Percentiles rank a stretch among this genome's conserved stretches.
These are phyloP conservation scores for Alternaria sp. DNA, from an alignment of 2,329 filamentous ascomycete genomes.

Conservation along the genomic window DNA sequence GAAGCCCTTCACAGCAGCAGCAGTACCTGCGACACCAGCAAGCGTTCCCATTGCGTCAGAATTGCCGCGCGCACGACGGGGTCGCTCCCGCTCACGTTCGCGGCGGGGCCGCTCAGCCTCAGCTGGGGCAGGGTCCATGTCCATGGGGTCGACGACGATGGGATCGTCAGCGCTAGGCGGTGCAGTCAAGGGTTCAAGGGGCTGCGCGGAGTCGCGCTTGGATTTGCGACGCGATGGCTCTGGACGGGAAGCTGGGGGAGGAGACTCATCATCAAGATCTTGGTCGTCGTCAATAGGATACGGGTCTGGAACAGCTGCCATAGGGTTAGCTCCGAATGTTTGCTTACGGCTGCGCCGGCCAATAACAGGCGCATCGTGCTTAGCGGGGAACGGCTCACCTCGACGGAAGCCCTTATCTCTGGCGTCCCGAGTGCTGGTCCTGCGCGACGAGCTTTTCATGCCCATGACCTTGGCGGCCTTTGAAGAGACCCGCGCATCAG, in stretches of 20 bases:
- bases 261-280: slow-evolving; percentile 55
- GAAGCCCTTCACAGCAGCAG: slow-evolving; percentile 58
- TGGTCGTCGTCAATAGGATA: slow-evolving; percentile 69
- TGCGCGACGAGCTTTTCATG: slow-evolving; percentile 53
- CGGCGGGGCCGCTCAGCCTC: slow-evolving; percentile 52
- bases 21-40: slow-evolving; percentile 38
- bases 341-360: slow-evolving; percentile 38
- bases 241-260: slow-evolving; percentile 41
- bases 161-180: slow-evolving; percentile 53
- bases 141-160: slow-evolving; percentile 49
- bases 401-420: slow-evolving; percentile 59
- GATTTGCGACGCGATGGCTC: slow-evolving; percentile 50
- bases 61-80: slow-evolving; percentile 60
- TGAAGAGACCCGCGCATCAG: slow-evolving; percentile 64
- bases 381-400: slow-evolving; percentile 44
- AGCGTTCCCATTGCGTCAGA: slow-evolving; percentile 65
- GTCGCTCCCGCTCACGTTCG: slow-evolving; percentile 41
- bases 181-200: slow-evolving; percentile 44
- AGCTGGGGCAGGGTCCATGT: slow-evolving; percentile 55
- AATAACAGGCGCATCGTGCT: slow-evolving; percentile 22
- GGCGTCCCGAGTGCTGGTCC: slow-evolving; percentile 48
- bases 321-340: slow-evolving; percentile 47
- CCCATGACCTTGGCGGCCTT: slow-evolving; percentile 84
- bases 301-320: slow-evolving; percentile 58
- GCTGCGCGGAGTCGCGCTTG: slow-evolving; percentile 48